Base-by-base conservation (phyloP, 2,329 filamentous ascomycete genomes). In the Cercospora berteroae region DNA sequence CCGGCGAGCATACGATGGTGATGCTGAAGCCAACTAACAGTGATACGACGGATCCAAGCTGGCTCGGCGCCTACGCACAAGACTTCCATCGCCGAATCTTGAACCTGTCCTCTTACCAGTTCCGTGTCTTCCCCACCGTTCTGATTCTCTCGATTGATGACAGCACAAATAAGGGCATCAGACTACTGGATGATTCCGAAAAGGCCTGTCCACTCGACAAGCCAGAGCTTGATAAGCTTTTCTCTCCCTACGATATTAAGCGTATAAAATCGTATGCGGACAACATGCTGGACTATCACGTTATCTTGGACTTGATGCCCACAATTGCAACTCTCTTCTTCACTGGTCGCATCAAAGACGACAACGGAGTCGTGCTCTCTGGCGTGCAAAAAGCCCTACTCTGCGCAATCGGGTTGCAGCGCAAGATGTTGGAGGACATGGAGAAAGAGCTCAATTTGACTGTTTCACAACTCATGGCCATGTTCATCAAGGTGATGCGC, bases 61-160 rank as follows among this genome's bases (percentile, higher is more conserved):
- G 95, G 95, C 88, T 98, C 0, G 92, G 92, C 16, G 93, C 93
- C 2, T 99, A 96, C 76, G 87, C 94, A 4, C 88, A 90, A 69
- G 95, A 99, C 79, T 99, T 98, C 85, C 94, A 98, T 76, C 89
- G 88, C 70, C 89, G 96, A n/a, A 98, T 98, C 83, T 83, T 97
- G 59, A 88, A 90, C 9, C 87, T 99, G 3, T 85, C 99, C 4
- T 94, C 92, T 18, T 99, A 96, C 79, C 91, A 96, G 77, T 99
- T 99, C 86, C 88, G 92, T 64, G 83, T 87, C 2, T 98, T 99
- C 78, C 84, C 89, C 4, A 87, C 92, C 0, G 83, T 91, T 18
- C 88, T 92, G 52, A 94, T 94, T 0, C 85, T 98, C 42, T 93
- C 90, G 70, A 92, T 99, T 68, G 91, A 96, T 77, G 92, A 97